Conservation (phyloP, 2,329 filamentous ascomycete genomes). For the Hymenoscyphus linearis region DNA sequence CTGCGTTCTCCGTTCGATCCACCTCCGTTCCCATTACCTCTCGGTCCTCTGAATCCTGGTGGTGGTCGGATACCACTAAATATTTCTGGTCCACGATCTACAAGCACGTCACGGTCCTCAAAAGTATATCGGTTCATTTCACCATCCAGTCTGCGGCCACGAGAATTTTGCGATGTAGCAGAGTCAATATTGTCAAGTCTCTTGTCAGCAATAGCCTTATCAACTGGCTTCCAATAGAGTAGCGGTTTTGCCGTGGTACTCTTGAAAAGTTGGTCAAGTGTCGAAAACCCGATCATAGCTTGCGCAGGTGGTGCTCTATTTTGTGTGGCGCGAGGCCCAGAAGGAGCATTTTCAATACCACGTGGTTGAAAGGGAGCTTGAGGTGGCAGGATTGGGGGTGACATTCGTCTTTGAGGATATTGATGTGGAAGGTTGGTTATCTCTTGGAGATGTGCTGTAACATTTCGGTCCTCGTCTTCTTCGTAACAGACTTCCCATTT, state of each 20-base stretch:
- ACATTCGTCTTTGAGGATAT: slow-evolving; percentile 20
- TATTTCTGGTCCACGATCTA: slow-evolving; percentile 68
- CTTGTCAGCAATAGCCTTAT: slow-evolving; percentile 55
- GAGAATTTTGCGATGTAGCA: slow-evolving; percentile 35
- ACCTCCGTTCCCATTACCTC: slow-evolving; percentile 15
- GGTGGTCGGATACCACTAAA: slow-evolving; percentile 60
- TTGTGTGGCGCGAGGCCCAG: slow-evolving; percentile 30
- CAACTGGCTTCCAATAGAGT: slow-evolving; percentile 60
- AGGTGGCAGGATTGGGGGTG: slow-evolving; percentile 28
- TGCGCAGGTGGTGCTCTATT: slow-evolving; percentile 6
- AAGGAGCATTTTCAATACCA: slow-evolving; percentile 29
- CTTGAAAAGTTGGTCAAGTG: slow-evolving; percentile 52
- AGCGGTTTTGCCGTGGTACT: slow-evolving; percentile 58
- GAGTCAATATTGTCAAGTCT: slow-evolving; percentile 57
- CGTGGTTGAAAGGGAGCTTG: slow-evolving; percentile 31
- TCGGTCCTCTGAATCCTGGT: slow-evolving; percentile 32
- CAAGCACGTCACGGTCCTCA: slow-evolving; percentile 58
- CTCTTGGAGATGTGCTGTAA: slow-evolving; percentile 54
- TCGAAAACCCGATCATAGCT: slow-evolving; percentile 31
- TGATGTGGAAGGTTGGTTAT: slow-evolving; percentile 20
- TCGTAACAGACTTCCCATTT: slow-evolving; percentile 74
- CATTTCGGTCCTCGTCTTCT: slow-evolving; percentile 46
- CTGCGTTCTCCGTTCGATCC: background rate
- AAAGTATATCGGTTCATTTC: slow-evolving; percentile 63
- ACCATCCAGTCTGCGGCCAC: slow-evolving; percentile 35